A percentile compares a stretch with the other conserved stretches of the same genome.
Evolutionary conservation across 2,329 filamentous ascomycete genomes (phyloP).

Genomic region (Cryphonectria radicalis): DNA sequence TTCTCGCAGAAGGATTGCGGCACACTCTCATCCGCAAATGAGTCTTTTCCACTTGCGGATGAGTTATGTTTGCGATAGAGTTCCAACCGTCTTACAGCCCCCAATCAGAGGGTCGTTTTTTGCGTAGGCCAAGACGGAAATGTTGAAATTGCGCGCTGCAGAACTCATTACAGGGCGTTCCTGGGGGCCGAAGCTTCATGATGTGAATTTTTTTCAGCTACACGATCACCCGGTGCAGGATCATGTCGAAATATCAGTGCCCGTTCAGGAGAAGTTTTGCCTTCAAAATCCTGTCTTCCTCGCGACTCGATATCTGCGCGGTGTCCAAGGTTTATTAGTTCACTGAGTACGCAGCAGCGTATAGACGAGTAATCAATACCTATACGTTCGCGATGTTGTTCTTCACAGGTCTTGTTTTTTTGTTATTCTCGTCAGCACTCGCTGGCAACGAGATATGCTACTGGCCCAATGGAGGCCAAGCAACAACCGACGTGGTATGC

Average conservation of each 20-base stretch:
- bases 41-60: background rate
- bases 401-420: background rate
- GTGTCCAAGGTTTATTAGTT: background rate
- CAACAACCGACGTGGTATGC: slow-evolving; percentile 5
- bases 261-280: background rate
- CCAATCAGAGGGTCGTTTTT: background rate
- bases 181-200: background rate
- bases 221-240: background rate
- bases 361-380: background rate
- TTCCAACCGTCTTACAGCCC: background rate
- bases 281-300: background rate
- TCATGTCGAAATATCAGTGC: background rate
- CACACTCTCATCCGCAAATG: background rate
- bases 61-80: background rate
- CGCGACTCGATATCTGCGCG: background rate
- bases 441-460: slow-evolving; percentile 10
- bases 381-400: background rate
- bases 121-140: background rate
- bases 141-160: background rate
- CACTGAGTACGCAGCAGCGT: background rate
- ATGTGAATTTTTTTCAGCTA: background rate
- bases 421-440: background rate
- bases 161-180: background rate
- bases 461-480: slow-evolving; percentile 9
- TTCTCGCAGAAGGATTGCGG: background rate